Conservation (phyloP, 176 grass and related monocot species). For the Hordeum vulgare region DNA sequence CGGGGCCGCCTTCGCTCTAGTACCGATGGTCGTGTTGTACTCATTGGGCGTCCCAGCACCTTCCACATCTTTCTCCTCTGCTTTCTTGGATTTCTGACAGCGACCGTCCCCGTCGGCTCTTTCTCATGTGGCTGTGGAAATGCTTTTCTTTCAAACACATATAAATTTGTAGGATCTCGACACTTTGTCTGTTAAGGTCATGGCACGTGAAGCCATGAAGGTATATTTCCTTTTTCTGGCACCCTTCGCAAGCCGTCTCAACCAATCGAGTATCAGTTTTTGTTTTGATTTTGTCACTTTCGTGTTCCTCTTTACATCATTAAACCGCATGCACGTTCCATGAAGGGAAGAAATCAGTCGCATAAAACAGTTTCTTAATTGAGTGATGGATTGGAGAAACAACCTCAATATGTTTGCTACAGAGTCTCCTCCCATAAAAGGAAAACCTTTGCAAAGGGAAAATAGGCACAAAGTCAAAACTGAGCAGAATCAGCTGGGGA, state of each 20-base stretch:
- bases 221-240: neutral
- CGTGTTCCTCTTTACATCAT: neutral
- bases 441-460: neutral
- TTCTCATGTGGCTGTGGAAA: too few species aligned
- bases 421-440: neutral
- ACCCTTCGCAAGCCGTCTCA: neutral
- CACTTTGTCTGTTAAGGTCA: neutral
- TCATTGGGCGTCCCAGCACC: too few species aligned
- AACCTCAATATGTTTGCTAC: constrained; percentile 5
- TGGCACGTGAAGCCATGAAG: neutral
- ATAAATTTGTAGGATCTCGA: neutral
- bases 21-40: too few species aligned
- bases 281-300: neutral
- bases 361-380: neutral
- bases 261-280: neutral
- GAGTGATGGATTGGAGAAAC: neutral
- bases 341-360: neutral
- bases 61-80: too few species aligned
- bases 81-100: too few species aligned
- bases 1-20: too few species aligned
- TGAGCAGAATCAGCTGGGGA: too few species aligned
- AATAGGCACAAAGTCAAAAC: neutral
- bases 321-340: neutral
- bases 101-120: too few species aligned
- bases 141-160: too few species aligned